Evolutionary conservation across 169 alveolate genomes (phyloP), one percentile per base, ranked within the genome.

Genomic region (Plasmodium vinckei): DNA sequence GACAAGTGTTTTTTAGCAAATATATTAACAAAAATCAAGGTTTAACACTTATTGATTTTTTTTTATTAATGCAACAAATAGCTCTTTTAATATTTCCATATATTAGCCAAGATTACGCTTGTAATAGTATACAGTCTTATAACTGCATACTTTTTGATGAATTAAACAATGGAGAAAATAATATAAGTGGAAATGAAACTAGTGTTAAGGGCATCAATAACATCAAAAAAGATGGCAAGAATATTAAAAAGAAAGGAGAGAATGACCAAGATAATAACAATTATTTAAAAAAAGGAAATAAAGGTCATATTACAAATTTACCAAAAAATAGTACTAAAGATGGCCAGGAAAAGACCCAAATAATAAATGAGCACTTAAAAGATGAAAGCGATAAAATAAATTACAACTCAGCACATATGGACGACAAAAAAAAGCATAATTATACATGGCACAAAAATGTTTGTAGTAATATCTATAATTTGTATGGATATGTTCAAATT

Each of bases 1-100:
- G 91, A 53, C 91, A 86, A 70, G 77, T 86, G 12, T 86, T 70
- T 63, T 86, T 86, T 44, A 86, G 87, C 60, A 86, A 86, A 61
- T 86, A 86, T 53, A 86, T 86, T 56, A 86, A 86, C 91, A 86
- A 86, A 60, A 86, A 70, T 61, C 87, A 69, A 70, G 91, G 91
- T 7, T 86, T 86, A 86, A 86, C 91, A 57, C 56, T 86, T 13
- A 86, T 86, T 64, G 91, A 86, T 47, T 86, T 86, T 70, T 86
- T 86, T 59, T 86, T 86, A 86, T 56, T 86, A 70, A 69, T 86
- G 87, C 91, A 86, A 57, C 87, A 68, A 63, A 15, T 86, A 46
- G 72, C 91, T 7, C 79, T 86, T 53, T 65, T 86, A 63, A 70
- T 86, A 57, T 86, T 69, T 49, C 91, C 91, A 46, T 86, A 57